Evolutionary conservation across 2,329 filamentous ascomycete genomes (phyloP).

Genomic region (Metarhizium rileyi): DNA sequence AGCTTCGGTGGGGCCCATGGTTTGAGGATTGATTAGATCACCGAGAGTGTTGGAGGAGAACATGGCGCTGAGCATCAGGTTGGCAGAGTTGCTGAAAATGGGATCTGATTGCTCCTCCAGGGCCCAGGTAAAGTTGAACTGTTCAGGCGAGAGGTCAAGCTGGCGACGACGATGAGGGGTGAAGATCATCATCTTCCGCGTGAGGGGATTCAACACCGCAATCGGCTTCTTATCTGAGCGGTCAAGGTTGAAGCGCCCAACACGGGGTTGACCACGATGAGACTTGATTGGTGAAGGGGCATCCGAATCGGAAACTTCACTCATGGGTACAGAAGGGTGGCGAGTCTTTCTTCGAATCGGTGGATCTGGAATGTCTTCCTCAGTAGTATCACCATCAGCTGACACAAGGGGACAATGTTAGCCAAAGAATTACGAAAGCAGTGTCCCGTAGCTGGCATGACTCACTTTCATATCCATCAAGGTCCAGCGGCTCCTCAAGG

Average conservation of each 20-base stretch:
- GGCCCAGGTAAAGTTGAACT: slow-evolving; percentile 41
- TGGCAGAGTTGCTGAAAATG: slow-evolving; percentile 57
- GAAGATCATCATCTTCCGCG: slow-evolving; percentile 55
- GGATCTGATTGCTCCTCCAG: slow-evolving; percentile 36
- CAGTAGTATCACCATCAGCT: slow-evolving; percentile 54
- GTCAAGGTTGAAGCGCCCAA: slow-evolving; percentile 45
- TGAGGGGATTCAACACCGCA: slow-evolving; percentile 46
- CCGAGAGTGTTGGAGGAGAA: slow-evolving; percentile 46
- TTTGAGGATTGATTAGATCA: slow-evolving; percentile 51
- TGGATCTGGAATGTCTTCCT: slow-evolving; percentile 46
- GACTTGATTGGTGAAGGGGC: slow-evolving; percentile 35
- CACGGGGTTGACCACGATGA: slow-evolving; percentile 41
- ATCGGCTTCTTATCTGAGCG: slow-evolving; percentile 46
- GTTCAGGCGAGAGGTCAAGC: slow-evolving; percentile 45
- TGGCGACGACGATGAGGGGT: slow-evolving; percentile 40
- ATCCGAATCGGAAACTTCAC: slow-evolving; percentile 41
- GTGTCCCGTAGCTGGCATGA: slow-evolving; percentile 18
- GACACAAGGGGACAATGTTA: slow-evolving; percentile 12
- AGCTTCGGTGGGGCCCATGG: slow-evolving; percentile 64
- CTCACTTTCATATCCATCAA: slow-evolving; percentile 53
- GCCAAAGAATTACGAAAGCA: background rate
- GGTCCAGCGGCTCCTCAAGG: slow-evolving; percentile 29
- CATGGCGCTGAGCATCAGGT: slow-evolving; percentile 72
- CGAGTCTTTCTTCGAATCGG: slow-evolving; percentile 38
- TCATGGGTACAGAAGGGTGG: slow-evolving; percentile 25